Conservation (phyloP, 371 early-diverging fungal species). For the Neoconidiobolus thromboides region DNA sequence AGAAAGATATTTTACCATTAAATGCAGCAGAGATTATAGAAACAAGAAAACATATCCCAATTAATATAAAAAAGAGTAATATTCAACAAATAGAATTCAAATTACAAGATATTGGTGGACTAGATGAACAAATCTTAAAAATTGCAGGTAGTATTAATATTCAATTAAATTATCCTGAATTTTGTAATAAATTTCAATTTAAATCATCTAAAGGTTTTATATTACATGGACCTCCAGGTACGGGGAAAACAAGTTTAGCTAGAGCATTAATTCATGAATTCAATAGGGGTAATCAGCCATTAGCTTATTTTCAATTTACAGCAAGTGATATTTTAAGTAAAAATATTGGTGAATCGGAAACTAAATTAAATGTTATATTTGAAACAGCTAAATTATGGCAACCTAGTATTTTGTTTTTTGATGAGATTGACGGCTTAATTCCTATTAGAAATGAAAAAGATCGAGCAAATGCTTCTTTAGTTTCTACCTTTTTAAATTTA, state of each 20-base stretch:
- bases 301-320: slow-evolving; percentile 55
- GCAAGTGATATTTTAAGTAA: slow-evolving; percentile 63
- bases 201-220: slow-evolving; percentile 45
- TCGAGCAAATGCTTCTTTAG: slow-evolving; percentile 41
- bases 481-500: slow-evolving; percentile 43
- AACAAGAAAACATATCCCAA: too few relatives aligned
- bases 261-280: slow-evolving; percentile 68
- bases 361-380: slow-evolving; percentile 41
- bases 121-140: slow-evolving; percentile 28
- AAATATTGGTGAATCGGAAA: slow-evolving; percentile 69
- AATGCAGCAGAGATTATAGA: too few relatives aligned
- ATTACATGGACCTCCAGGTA: slow-evolving; percentile 97
- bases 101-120: slow-evolving; percentile 23
- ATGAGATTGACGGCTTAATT: slow-evolving; percentile 39
- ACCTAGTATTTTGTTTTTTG: slow-evolving; percentile 37
- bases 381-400: slow-evolving; percentile 34
- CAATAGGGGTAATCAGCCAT: slow-evolving; percentile 16
- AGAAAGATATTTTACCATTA: too few relatives aligned
- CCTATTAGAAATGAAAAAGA: slow-evolving; percentile 26
- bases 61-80: too few relatives aligned
- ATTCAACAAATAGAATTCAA: too few relatives aligned
- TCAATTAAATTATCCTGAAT: slow-evolving; percentile 52
- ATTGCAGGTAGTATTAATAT: slow-evolving; percentile 56
- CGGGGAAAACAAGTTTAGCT: slow-evolving; percentile 97
- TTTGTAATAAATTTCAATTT: slow-evolving; percentile 36